Conservation (phyloP, 164 flowering plant genomes). For the Cinnamomum micranthum region DNA sequence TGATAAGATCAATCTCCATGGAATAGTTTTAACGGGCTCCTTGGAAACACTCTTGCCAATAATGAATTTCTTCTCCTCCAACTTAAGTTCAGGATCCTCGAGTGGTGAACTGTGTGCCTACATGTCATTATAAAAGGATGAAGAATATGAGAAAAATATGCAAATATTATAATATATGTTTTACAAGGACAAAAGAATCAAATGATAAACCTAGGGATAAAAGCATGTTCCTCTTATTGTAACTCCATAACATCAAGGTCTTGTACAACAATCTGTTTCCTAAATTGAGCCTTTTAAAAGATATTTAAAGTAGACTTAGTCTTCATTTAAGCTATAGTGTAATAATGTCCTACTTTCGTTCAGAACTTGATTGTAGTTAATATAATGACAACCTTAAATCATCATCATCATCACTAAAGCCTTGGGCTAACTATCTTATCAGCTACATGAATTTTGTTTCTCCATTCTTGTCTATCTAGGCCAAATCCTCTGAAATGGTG, state of each 20-base stretch:
- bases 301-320: no score
- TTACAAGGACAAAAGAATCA: neutral
- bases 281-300: no score
- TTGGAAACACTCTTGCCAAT: constrained; percentile 36
- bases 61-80: constrained; percentile 69
- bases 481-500: no score
- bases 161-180: neutral
- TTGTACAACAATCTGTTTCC: no score
- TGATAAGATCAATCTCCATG: constrained; percentile 82
- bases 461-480: no score
- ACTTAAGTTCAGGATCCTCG: constrained; percentile 75
- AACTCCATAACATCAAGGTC: neutral
- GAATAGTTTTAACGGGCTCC: constrained; percentile 68
- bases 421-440: no score
- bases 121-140: constrained; percentile 5
- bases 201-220: neutral
- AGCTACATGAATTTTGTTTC: no score
- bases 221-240: neutral
- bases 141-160: neutral
- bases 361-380: no score
- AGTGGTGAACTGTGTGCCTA: constrained; percentile 92
- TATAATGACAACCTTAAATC: no score
- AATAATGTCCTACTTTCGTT: no score
- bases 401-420: no score
- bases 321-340: no score